A percentile compares a stretch with the other conserved stretches of the same genome.
Conservation (phyloP, 164 flowering plant species). For the Piper betle region DNA sequence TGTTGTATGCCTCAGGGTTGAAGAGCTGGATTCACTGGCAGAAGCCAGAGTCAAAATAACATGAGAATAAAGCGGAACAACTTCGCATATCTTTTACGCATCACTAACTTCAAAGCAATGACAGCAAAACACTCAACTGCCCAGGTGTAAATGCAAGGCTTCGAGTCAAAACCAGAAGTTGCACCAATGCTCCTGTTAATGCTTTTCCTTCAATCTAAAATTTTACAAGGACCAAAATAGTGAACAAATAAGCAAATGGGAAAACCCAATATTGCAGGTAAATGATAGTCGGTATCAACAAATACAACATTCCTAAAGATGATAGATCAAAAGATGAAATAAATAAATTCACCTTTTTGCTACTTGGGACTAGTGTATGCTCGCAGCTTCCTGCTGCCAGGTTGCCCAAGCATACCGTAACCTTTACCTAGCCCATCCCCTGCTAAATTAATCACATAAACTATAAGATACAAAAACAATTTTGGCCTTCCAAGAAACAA, state of each 20-base stretch:
- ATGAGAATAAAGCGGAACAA: too few relatives aligned
- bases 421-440: slow-evolving; percentile 99
- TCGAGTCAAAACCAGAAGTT: slow-evolving; percentile 83
- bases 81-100: not conserved
- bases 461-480: not conserved
- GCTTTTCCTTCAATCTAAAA: slow-evolving; percentile 80
- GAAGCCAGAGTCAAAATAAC: too few relatives aligned
- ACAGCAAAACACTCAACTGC: slow-evolving; percentile 36
- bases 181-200: slow-evolving; percentile 82
- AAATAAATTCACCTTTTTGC: slow-evolving; percentile 88
- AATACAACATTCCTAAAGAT: too few relatives aligned
- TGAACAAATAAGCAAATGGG: too few relatives aligned
- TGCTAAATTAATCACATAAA: slow-evolving; percentile 5
- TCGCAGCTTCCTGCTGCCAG: slow-evolving; percentile 90
- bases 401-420: slow-evolving; percentile 99
- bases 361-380: slow-evolving; percentile 83
- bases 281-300: not conserved
- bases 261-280: not conserved
- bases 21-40: slow-evolving; percentile 82
- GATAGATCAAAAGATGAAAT: not conserved
- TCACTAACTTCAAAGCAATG: not conserved
- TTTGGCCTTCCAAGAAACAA: too few relatives aligned
- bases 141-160: slow-evolving; percentile 97
- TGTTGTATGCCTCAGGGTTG: slow-evolving; percentile 80
- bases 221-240: not conserved